Percentiles rank a stretch among this genome's conserved stretches.
These are phyloP conservation scores for Wickerhamiella brachini DNA, from an alignment of 805 yeast species.

Conservation along the genomic window DNA sequence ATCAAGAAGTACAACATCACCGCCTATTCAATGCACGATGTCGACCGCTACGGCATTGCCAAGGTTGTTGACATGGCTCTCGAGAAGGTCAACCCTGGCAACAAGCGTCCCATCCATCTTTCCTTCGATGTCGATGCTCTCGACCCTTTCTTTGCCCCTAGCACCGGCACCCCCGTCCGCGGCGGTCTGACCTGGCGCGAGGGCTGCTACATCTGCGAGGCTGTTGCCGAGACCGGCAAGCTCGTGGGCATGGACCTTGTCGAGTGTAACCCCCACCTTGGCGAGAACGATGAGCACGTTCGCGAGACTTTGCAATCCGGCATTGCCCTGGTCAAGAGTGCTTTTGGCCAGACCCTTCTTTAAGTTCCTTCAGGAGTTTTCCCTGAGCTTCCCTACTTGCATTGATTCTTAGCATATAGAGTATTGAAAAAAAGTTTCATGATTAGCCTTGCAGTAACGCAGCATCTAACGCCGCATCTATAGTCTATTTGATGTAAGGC, in stretches of 20 bases:
- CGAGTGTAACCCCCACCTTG: conserved; percentile 84
- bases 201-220: conserved; percentile 85
- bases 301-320: conserved; percentile 83
- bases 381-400: neutral
- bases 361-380: conserved; percentile 19
- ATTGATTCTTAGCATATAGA: neutral
- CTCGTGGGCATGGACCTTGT: conserved; percentile 82
- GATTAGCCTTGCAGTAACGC: too few relatives aligned
- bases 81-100: conserved; percentile 57
- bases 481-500: conserved; percentile 32
- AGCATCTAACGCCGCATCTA: too few relatives aligned
- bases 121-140: conserved; percentile 95
- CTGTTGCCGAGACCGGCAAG: conserved; percentile 79
- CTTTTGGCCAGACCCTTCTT: conserved; percentile 79
- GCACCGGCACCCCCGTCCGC: conserved; percentile 95
- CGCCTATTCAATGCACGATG: conserved; percentile 90
- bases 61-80: conserved; percentile 87
- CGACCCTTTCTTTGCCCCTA: conserved; percentile 88
- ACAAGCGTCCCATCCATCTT: conserved; percentile 66
- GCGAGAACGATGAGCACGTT: conserved; percentile 59
- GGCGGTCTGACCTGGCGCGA: conserved; percentile 93
- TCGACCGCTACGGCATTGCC: conserved; percentile 87
- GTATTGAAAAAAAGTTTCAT: too few relatives aligned
- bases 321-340: conserved; percentile 82
- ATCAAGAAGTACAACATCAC: conserved; percentile 57